A percentile compares a stretch with the other conserved stretches of the same genome.
Evolutionary conservation across 805 yeast genomes (phyloP).

Genomic region (Wickerhamomyces chaumierensis): DNA sequence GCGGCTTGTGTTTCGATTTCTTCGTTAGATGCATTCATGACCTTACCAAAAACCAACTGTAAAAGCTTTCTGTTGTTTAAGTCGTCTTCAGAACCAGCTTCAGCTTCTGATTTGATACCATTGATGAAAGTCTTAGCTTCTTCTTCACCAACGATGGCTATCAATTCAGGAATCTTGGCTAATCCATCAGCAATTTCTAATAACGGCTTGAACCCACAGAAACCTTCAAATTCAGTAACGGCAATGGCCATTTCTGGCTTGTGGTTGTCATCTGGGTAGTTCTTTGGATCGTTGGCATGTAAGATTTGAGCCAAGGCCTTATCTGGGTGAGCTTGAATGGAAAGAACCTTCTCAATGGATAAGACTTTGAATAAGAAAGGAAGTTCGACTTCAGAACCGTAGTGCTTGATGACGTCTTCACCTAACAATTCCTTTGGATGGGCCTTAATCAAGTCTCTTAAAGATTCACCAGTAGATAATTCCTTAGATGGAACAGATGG

Average conservation of each 20-base stretch:
- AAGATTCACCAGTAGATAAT: conserved; percentile 39
- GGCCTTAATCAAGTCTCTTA: conserved; percentile 55
- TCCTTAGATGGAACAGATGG: conserved; percentile 74
- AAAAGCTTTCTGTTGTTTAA: conserved; percentile 49
- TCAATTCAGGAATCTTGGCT: conserved; percentile 66
- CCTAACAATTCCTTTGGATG: conserved; percentile 55
- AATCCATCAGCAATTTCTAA: conserved; percentile 62
- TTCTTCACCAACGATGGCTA: conserved; percentile 55
- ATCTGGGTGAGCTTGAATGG: conserved; percentile 98
- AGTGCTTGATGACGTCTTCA: conserved; percentile 43
- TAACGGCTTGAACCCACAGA: conserved; percentile 95
- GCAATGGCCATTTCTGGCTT: conserved; percentile 99
- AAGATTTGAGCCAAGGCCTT: conserved; percentile 68
- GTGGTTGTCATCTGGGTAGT: conserved; percentile 96
- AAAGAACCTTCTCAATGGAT: conserved; percentile 83
- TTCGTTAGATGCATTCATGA: conserved; percentile 76
- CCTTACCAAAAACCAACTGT: conserved; percentile 64
- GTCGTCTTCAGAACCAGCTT: conserved; percentile 39
- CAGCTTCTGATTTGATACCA: conserved; percentile 32
- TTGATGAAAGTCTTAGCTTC: conserved; percentile 40
- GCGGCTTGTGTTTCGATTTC: conserved; percentile 44
- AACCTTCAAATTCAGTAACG: conserved; percentile 90
- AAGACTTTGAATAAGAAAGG: conserved; percentile 93
- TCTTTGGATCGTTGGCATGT: conserved; percentile 75
- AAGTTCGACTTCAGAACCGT: conserved; percentile 57